Conservation (phyloP, 176 grass and related monocot genomes). For the Cenchrus fungigraminus region DNA sequence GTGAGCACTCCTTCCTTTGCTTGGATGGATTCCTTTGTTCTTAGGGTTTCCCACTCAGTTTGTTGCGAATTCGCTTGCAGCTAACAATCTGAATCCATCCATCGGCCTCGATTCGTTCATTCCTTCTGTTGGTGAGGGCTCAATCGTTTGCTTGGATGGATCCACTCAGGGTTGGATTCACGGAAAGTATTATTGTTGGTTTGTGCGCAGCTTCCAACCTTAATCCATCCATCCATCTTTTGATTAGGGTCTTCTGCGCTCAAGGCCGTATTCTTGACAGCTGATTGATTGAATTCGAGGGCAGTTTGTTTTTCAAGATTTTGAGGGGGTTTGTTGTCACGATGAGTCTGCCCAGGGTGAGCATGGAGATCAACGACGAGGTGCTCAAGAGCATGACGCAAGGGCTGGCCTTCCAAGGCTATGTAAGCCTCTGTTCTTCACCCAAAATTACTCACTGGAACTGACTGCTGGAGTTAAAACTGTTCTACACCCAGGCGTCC, state of each 20-base stretch:
- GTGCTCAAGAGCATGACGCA: constrained; percentile 91
- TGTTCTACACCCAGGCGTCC: not conserved
- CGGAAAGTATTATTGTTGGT: not conserved
- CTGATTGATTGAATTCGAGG: not conserved
- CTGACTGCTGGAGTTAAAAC: not conserved
- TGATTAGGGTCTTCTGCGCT: constrained; percentile 14
- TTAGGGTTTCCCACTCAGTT: not conserved
- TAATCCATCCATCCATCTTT: not conserved
- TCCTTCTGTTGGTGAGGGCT: not conserved
- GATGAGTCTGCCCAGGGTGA: constrained; percentile 24
- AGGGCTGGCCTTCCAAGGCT: constrained; percentile 78
- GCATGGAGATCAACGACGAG: constrained; percentile 84
- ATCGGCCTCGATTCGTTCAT: not conserved
- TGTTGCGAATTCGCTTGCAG: not conserved
- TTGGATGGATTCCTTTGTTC: not conserved
- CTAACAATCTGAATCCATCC: not conserved
- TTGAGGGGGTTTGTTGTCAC: not conserved
- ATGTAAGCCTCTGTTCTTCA: constrained; percentile 45
- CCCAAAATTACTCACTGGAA: not conserved
- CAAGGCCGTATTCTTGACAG: not conserved
- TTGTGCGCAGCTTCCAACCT: not conserved
- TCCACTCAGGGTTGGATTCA: not conserved
- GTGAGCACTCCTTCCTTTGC: not conserved
- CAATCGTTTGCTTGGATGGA: not conserved
- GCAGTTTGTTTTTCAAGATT: not conserved